Base-by-base conservation (phyloP, 2,329 filamentous ascomycete species). In the Delphinella strobiligena region DNA sequence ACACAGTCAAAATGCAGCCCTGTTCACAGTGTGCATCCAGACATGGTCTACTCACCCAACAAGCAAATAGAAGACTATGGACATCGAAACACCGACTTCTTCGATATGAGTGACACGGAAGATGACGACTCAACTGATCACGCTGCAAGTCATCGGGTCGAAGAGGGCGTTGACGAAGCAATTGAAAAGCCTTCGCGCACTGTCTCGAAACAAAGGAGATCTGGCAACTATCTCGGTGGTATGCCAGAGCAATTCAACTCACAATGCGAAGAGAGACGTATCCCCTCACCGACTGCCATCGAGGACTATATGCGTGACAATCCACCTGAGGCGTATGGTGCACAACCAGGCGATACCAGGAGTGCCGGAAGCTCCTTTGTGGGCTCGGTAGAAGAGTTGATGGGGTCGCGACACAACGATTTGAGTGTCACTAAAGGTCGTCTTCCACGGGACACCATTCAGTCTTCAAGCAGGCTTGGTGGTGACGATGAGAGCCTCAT, bases 11-110 rank as follows among this genome's bases (percentile, higher is more conserved):
- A n/a, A n/a, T n/a, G n/a, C 12, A 60, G 58, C 48, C 58, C 58
- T 10, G 52, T 52, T 5, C 50, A 51, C 32, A 60, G 56, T 43
- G 46, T 61, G n/a, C 51, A 53, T 43, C 52, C 59, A 15, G 48
- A 54, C 4, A 46, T 55, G 44, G 56, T 52, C 55, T 49, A 9
- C 50, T 54, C 7, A 37, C 57, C 16, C 47, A 48, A 16, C 54
- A 56, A 46, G 43, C 46, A 11, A 55, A 59, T 37, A n/a, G n/a
- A n/a, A n/a, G n/a, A n/a, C n/a, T 47, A 49, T 22, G 49, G 49
- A 8, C 41, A 47, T 16, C 47, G 55, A 9, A 57, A 51, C 2
- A 48, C 49, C 8, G 56, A 61, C 44, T 60, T 59, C 47, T 56
- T 62, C 48, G 59, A 61, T n/a, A n/a, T n/a, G n/a, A n/a, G n/a